phyloP scores from a whole-genome alignment of 129 eudicot genomes.

The Artemisia argyi region DNA sequence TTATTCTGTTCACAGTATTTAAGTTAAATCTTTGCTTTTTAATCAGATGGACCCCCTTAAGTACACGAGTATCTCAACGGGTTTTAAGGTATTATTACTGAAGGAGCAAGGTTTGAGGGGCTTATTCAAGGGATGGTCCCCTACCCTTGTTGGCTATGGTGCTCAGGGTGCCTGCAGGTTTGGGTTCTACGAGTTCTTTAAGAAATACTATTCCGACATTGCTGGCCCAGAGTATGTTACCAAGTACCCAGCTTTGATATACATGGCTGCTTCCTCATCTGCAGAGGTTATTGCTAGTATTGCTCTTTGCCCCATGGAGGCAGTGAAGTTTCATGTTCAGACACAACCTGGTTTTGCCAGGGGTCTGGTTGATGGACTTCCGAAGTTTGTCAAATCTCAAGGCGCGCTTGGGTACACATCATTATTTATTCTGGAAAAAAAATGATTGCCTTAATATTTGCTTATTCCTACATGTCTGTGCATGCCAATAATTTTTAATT shows the following conservation, averaged over 20 bases:
- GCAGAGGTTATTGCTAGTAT: constrained; percentile 78
- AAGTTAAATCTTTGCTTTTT: background rate
- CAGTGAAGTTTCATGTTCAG: constrained; percentile 83
- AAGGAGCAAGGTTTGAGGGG: constrained; percentile 82
- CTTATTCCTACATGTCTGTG: too few species aligned
- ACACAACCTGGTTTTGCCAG: constrained; percentile 87
- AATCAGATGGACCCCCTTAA: constrained; percentile 67
- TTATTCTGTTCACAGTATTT: background rate
- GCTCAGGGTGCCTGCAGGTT: constrained; percentile 93
- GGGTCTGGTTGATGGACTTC: constrained; percentile 76
- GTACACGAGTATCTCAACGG: constrained; percentile 79
- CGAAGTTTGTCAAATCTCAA: constrained; percentile 74
- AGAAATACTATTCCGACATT: constrained; percentile 81
- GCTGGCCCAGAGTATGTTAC: constrained; percentile 76
- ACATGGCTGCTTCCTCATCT: constrained; percentile 84
- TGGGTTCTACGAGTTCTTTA: constrained; percentile 85
- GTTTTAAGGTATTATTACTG: constrained; percentile 54
- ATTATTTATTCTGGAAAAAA: background rate
- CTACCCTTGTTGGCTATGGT: constrained; percentile 76
- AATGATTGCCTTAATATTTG: too few species aligned
- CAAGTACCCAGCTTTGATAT: constrained; percentile 75
- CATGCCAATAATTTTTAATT: background rate
- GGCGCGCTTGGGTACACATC: constrained; percentile 67
- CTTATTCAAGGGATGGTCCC: constrained; percentile 79
- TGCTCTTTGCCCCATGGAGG: constrained; percentile 85